phyloP scores from a whole-genome alignment of 2,329 filamentous ascomycete species.

The Helotiales sp. region DNA sequence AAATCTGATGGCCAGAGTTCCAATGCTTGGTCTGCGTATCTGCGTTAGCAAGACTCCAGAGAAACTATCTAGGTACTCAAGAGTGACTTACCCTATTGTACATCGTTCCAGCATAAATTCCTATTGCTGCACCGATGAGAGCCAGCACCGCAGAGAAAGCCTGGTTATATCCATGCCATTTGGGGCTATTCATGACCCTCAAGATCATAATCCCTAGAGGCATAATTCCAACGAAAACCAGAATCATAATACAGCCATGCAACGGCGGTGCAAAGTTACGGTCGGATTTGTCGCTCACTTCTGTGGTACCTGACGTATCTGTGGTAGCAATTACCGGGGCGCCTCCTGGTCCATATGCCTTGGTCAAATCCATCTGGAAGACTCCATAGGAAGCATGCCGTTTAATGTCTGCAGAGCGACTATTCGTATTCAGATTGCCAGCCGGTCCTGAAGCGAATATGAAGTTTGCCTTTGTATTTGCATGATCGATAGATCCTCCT shows the following conservation, averaged over 20 bases:
- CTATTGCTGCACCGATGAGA: conserved; percentile 51
- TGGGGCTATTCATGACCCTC: conserved; percentile 50
- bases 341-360: conserved; percentile 47
- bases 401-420: conserved; percentile 45
- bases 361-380: conserved; percentile 56
- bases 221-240: conserved; percentile 54
- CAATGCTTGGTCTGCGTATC: conserved; percentile 50
- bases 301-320: conserved; percentile 36
- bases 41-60: neutral
- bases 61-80: neutral
- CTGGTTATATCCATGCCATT: conserved; percentile 57
- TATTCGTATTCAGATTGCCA: conserved; percentile 45
- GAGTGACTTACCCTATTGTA: conserved; percentile 54
- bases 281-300: conserved; percentile 40
- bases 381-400: conserved; percentile 54
- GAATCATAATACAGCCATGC: conserved; percentile 51
- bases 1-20: conserved; percentile 55
- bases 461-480: conserved; percentile 47
- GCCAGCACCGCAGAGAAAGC: conserved; percentile 47
- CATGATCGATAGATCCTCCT: conserved; percentile 49
- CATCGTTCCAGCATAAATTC: conserved; percentile 47
- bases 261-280: conserved; percentile 30
- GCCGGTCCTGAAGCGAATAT: conserved; percentile 57
- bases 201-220: conserved; percentile 56
- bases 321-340: conserved; percentile 39